These are phyloP conservation scores for Penicillium sp. DNA, from an alignment of 2,329 filamentous ascomycete species.

Conservation along the genomic window DNA sequence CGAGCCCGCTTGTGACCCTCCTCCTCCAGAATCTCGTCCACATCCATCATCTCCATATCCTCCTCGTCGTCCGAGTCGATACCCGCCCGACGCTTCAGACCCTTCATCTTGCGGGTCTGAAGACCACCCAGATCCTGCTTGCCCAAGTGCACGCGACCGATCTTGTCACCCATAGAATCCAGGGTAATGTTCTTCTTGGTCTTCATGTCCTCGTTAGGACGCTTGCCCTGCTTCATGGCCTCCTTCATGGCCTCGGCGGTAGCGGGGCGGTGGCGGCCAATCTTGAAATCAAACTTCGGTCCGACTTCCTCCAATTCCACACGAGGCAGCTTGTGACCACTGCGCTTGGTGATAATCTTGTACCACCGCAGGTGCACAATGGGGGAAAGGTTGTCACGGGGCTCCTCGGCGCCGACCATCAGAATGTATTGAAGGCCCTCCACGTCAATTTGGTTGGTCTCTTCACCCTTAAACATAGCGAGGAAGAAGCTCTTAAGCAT, in stretches of 20 bases:
- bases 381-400: conserved; percentile 43
- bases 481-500: conserved; percentile 83
- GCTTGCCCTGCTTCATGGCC: conserved; percentile 82
- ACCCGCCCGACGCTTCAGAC: conserved; percentile 79
- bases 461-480: conserved; percentile 88
- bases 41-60: conserved; percentile 49
- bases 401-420: conserved; percentile 74
- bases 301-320: conserved; percentile 96
- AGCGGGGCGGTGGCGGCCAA: conserved; percentile 68
- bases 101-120: conserved; percentile 99
- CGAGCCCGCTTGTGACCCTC: conserved; percentile 38
- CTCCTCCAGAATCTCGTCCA: conserved; percentile 42
- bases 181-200: conserved; percentile 97
- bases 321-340: conserved; percentile 81
- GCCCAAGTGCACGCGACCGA: conserved; percentile 87
- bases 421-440: conserved; percentile 92
- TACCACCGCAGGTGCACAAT: conserved; percentile 74
- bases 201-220: conserved; percentile 53
- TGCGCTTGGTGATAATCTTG: conserved; percentile 81
- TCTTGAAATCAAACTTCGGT: conserved; percentile 85
- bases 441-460: conserved; percentile 82
- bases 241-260: conserved; percentile 76
- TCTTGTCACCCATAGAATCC: conserved; percentile 92
- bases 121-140: conserved; percentile 84
- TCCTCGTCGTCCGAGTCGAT: conserved; percentile 53